Percentiles rank a stretch among this genome's conserved stretches.
phyloP scores from a whole-genome alignment of 2,329 filamentous ascomycete species.

The Colletotrichum plurivorum region DNA sequence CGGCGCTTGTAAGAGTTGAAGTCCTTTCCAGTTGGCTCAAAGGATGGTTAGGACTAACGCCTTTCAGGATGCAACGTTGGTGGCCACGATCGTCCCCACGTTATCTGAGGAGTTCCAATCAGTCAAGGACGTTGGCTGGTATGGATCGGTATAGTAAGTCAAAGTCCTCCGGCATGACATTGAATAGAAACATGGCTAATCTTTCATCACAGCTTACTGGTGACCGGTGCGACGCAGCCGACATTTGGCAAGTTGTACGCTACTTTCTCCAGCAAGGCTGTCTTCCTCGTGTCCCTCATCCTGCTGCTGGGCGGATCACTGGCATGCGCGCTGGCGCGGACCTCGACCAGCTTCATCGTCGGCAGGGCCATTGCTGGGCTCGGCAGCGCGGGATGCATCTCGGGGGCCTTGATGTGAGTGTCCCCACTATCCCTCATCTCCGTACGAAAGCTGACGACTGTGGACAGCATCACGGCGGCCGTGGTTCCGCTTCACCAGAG shows the following conservation, averaged over 20 bases:
- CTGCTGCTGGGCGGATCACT: slow-evolving; percentile 16
- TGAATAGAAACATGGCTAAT: background rate
- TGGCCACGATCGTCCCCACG: slow-evolving; percentile 22
- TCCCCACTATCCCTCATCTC: slow-evolving; percentile 49
- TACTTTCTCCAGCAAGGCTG: slow-evolving; percentile 55
- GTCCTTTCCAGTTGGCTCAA: background rate
- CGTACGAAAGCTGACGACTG: slow-evolving; percentile 43
- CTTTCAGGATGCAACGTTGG: slow-evolving; percentile 18
- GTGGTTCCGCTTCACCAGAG: slow-evolving; percentile 46
- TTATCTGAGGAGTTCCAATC: slow-evolving; percentile 51
- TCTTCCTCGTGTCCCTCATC: slow-evolving; percentile 34
- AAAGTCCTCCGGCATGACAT: background rate
- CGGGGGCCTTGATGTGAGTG: slow-evolving; percentile 55
- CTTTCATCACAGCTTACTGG: slow-evolving; percentile 44
- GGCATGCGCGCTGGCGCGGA: slow-evolving; percentile 21
- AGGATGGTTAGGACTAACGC: background rate
- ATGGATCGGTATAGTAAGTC: slow-evolving; percentile 55
- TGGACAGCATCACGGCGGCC: slow-evolving; percentile 47
- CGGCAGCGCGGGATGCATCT: slow-evolving; percentile 45
- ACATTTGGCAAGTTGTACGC: slow-evolving; percentile 48
- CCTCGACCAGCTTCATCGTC: slow-evolving; percentile 17
- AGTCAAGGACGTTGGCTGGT: slow-evolving; percentile 61
- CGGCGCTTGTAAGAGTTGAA: slow-evolving; percentile 4
- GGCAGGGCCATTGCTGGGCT: slow-evolving; percentile 27
- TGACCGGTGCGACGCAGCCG: slow-evolving; percentile 43